These are phyloP conservation scores for Kwoniella sp. DNA, from an alignment of 768 basidiomycete genomes.

Conservation along the genomic window DNA sequence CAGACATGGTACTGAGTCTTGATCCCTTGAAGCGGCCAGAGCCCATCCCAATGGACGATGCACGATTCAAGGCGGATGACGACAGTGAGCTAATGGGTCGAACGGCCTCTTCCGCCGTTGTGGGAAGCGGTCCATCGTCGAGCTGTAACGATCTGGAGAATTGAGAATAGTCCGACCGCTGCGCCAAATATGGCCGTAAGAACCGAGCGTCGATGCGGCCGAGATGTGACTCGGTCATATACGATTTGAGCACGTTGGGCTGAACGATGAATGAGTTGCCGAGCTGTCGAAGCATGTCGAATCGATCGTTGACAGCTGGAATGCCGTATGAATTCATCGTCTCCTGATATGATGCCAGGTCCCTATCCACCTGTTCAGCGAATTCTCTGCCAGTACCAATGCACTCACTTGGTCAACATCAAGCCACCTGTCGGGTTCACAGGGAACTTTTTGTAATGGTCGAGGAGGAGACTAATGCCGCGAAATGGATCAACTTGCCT, in stretches of 20 bases:
- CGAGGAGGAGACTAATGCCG: conserved; percentile 70
- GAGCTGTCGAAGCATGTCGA: conserved; percentile 95
- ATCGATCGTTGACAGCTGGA: conserved; percentile 81
- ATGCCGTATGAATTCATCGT: conserved; percentile 75
- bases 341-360: conserved; percentile 95
- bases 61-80: too few species aligned
- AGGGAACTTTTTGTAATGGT: conserved; percentile 92
- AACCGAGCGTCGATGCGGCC: conserved; percentile 82
- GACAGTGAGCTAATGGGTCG: too few species aligned
- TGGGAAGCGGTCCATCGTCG: conserved; percentile 31
- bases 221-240: conserved; percentile 89
- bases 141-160: conserved; percentile 53
- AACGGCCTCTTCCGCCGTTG: too few species aligned
- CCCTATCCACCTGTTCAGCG: too few species aligned
- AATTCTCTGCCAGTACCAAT: background rate
- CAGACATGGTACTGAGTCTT: conserved; percentile 35
- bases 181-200: conserved; percentile 82
- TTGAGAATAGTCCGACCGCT: conserved; percentile 84
- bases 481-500: background rate
- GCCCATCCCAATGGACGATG: background rate
- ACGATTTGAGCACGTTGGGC: conserved; percentile 89
- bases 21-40: conserved; percentile 14
- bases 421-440: conserved; percentile 94
- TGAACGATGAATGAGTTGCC: conserved; percentile 96
- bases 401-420: conserved; percentile 88